These are phyloP conservation scores for Rhodotorula sp. DNA, from an alignment of 1,284 basidiomycete genomes.

Conservation along the genomic window DNA sequence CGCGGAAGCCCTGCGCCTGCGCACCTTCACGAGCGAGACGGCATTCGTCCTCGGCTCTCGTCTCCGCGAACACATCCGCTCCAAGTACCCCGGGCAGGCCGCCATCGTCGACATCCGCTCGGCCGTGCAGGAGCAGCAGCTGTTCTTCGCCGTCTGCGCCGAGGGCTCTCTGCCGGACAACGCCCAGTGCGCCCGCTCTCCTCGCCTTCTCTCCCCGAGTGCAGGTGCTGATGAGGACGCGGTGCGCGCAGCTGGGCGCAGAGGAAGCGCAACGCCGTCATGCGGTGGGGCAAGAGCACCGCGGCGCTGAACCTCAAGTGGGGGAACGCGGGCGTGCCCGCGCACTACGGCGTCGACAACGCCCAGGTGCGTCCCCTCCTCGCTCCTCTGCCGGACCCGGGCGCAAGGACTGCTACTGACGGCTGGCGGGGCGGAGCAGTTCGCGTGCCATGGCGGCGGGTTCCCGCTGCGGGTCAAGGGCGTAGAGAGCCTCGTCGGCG, in stretches of 20 bases:
- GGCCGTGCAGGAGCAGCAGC: constrained; percentile 26
- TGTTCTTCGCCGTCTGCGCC: constrained; percentile 38
- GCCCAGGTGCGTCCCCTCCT: background rate
- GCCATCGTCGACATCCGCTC: constrained; percentile 41
- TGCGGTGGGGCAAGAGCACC: constrained; percentile 31
- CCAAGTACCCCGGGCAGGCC: constrained; percentile 7
- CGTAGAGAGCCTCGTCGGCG: constrained; percentile 43
- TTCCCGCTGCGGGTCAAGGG: constrained; percentile 44
- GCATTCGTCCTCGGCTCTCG: constrained; percentile 38
- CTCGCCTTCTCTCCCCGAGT: background rate
- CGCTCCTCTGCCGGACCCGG: too few relatives aligned
- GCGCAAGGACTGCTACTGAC: background rate
- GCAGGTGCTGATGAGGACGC: background rate
- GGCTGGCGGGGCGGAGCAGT: constrained; percentile 3
- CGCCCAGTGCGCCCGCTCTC: background rate
- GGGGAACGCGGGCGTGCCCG: background rate
- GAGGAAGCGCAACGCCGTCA: constrained; percentile 36
- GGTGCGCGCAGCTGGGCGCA: constrained; percentile 32
- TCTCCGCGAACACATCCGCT: constrained; percentile 28
- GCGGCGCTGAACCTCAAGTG: constrained; percentile 28
- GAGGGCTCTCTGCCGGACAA: constrained; percentile 33
- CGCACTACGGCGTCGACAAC: background rate
- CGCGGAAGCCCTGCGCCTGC: constrained; percentile 26
- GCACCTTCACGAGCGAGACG: constrained; percentile 35
- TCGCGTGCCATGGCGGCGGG: constrained; percentile 43